Evolutionary conservation across 805 yeast genomes (phyloP).

Genomic region (Dipodascopsis uninucleata): DNA sequence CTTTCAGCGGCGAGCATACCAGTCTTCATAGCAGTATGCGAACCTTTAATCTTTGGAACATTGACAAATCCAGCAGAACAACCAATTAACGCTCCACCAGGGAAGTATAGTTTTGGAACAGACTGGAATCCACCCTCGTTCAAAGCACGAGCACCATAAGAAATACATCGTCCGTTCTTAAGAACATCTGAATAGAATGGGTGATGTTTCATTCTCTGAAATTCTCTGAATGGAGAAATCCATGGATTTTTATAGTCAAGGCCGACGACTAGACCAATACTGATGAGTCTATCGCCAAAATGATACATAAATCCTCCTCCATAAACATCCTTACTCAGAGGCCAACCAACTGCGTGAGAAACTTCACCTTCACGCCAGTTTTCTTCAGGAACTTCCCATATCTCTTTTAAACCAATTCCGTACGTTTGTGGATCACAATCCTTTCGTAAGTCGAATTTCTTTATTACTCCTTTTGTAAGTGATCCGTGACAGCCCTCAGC

Average conservation of each 20-base stretch:
- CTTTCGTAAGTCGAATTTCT: conserved; percentile 63
- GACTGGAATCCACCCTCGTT: conserved; percentile 97
- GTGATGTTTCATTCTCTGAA: conserved; percentile 80
- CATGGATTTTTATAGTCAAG: conserved; percentile 93
- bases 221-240: conserved; percentile 92
- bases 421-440: conserved; percentile 73
- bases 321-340: conserved; percentile 66
- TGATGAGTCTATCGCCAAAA: conserved; percentile 87
- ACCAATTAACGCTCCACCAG: conserved; percentile 95
- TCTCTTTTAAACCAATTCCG: conserved; percentile 93
- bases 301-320: conserved; percentile 99
- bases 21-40: conserved; percentile 95
- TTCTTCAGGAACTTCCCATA: conserved; percentile 88
- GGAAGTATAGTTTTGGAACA: conserved; percentile 84
- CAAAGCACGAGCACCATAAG: conserved; percentile 93
- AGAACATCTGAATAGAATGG: conserved; percentile 73
- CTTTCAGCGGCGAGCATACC: conserved; percentile 94
- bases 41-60: conserved; percentile 95
- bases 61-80: conserved; percentile 96
- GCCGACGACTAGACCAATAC: conserved; percentile 93
- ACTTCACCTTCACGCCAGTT: conserved; percentile 78
- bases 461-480: conserved; percentile 69
- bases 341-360: conserved; percentile 86
- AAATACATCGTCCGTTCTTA: conserved; percentile 85
- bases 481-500: conserved; percentile 99